Evolutionary conservation across 1,284 basidiomycete genomes (phyloP).

Genomic region (Microstroma glucosiphilum): DNA sequence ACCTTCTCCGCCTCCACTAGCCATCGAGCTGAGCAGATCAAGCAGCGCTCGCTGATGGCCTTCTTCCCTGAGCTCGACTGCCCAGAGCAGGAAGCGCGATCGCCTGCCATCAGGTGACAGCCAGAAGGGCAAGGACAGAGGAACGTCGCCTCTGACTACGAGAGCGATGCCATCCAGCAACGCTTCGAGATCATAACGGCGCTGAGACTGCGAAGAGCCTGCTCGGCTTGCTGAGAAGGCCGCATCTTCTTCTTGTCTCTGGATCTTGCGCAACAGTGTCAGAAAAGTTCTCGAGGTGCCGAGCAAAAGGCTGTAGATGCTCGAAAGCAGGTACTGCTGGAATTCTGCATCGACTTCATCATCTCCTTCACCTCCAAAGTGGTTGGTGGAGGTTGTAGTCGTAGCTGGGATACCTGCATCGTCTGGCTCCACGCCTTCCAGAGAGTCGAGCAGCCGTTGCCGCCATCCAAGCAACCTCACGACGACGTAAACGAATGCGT

Average conservation of each 20-base stretch:
- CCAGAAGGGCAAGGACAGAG: constrained; percentile 41
- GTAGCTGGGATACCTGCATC: constrained; percentile 30
- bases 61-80: constrained; percentile 44
- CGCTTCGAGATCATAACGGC: constrained; percentile 48
- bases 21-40: constrained; percentile 45
- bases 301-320: constrained; percentile 37
- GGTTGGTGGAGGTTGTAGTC: constrained; percentile 20
- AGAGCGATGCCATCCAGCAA: constrained; percentile 45
- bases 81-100: constrained; percentile 47
- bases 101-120: constrained; percentile 52
- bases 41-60: constrained; percentile 47
- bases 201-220: constrained; percentile 17
- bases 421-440: constrained; percentile 59
- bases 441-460: constrained; percentile 39
- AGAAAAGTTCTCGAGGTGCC: constrained; percentile 35
- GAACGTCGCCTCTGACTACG: constrained; percentile 37
- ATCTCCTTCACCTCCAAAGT: constrained; percentile 16
- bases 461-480: constrained; percentile 50
- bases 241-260: constrained; percentile 47
- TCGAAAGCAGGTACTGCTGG: constrained; percentile 44
- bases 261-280: constrained; percentile 43
- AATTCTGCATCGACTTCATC: constrained; percentile 49
- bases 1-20: constrained; percentile 35
- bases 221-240: constrained; percentile 31
- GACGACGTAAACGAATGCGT: constrained; percentile 70